phyloP scores from a whole-genome alignment of 2,329 filamentous ascomycete genomes.

The Beauveria sp. region DNA sequence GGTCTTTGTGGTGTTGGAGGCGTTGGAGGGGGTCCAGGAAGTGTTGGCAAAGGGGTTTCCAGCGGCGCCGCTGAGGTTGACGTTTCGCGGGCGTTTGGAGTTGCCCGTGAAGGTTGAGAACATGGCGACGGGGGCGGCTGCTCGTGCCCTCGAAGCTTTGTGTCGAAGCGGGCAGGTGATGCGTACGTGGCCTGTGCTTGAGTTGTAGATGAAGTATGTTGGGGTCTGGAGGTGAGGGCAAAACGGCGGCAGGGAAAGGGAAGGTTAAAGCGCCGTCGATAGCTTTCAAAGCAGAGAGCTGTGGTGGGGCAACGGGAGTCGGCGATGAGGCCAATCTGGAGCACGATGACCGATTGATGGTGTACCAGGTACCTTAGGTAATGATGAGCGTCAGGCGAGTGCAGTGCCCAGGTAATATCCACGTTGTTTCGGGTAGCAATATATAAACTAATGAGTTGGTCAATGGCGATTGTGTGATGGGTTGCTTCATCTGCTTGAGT shows the following conservation, averaged over 20 bases:
- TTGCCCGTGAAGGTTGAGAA: slow-evolving; percentile 87
- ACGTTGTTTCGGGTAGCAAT: too few relatives aligned
- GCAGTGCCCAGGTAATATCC: too few relatives aligned
- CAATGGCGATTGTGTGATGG: too few relatives aligned
- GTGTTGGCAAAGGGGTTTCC: slow-evolving; percentile 70
- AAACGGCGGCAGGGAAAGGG: background rate
- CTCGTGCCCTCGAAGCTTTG: background rate
- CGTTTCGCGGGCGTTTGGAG: slow-evolving; percentile 77
- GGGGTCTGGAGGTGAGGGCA: background rate
- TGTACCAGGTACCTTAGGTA: too few relatives aligned
- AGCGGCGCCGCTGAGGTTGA: slow-evolving; percentile 84
- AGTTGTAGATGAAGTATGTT: background rate
- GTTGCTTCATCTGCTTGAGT: too few relatives aligned
- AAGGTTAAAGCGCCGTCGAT: background rate
- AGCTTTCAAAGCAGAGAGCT: background rate
- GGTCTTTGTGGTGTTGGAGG: slow-evolving; percentile 63
- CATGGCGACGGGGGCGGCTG: slow-evolving; percentile 44
- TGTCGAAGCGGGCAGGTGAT: background rate
- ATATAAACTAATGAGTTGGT: too few relatives aligned
- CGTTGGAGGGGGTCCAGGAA: slow-evolving; percentile 47
- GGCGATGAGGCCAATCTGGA: slow-evolving; percentile 2
- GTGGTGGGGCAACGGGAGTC: slow-evolving; percentile 6
- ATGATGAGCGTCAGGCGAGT: too few relatives aligned
- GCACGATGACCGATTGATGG: background rate
- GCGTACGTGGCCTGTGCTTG: background rate